Evolutionary conservation across 306 rosid species (phyloP).

Genomic region (Rosa multiflora): DNA sequence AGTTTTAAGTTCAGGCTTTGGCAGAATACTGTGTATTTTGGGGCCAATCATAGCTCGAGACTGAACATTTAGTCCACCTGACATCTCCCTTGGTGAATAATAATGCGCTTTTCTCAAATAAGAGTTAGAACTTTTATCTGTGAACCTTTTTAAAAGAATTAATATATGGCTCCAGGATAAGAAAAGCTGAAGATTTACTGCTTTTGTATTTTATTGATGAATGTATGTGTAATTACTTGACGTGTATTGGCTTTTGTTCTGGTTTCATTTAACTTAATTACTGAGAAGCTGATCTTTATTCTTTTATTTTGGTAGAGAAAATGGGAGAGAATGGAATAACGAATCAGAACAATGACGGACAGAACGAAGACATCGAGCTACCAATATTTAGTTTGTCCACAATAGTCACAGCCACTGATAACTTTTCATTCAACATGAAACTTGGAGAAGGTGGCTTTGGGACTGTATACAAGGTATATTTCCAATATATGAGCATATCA

Average conservation of each 20-base stretch:
- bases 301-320: not conserved
- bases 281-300: not conserved
- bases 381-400: conserved; percentile 32
- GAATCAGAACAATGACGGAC: conserved; percentile 1
- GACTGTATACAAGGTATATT: conserved; percentile 44
- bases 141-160: not conserved
- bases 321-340: not conserved
- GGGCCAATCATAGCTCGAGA: not conserved
- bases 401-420: conserved; percentile 38
- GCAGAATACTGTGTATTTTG: not conserved
- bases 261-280: not conserved
- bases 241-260: not conserved
- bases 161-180: not conserved
- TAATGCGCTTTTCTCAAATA: too few species aligned
- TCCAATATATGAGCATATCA: not conserved
- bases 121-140: too few species aligned
- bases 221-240: not conserved
- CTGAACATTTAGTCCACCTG: not conserved
- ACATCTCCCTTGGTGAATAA: not conserved
- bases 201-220: not conserved
- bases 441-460: conserved; percentile 59
- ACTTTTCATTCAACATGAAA: conserved; percentile 35
- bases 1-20: not conserved
- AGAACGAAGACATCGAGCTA: conserved; percentile 35
- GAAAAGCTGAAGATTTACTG: not conserved